These are phyloP conservation scores for Reticulascus tulasneorum DNA, from an alignment of 2,329 filamentous ascomycete species.

Conservation along the genomic window DNA sequence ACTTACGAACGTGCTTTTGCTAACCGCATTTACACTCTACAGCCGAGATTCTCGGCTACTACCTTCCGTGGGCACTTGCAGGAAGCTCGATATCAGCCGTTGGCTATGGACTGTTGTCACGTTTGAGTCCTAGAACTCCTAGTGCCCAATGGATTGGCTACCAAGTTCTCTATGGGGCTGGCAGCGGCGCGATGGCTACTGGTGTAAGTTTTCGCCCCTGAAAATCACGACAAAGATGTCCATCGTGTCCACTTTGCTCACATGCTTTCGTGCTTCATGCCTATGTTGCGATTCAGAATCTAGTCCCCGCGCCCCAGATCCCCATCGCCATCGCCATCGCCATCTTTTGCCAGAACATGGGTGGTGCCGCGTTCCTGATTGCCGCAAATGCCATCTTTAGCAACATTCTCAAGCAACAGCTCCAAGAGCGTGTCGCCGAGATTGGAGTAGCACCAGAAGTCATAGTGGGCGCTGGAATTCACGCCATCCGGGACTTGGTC, in stretches of 20 bases:
- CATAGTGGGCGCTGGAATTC: constrained; percentile 38
- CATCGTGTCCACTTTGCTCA: background rate
- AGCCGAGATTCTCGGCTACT: constrained; percentile 14
- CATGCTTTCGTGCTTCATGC: background rate
- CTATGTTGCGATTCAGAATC: constrained; percentile 9
- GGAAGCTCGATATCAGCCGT: constrained; percentile 11
- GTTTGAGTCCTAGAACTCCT: constrained; percentile 5
- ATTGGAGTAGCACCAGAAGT: constrained; percentile 6
- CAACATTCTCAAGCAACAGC: constrained; percentile 24
- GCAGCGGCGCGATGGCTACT: constrained; percentile 7
- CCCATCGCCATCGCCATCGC: constrained; percentile 10
- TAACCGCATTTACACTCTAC: background rate
- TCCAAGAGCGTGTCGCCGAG: constrained; percentile 13
- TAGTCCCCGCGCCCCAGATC: constrained; percentile 1
- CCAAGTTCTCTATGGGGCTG: constrained; percentile 15
- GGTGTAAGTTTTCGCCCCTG: constrained; percentile 11
- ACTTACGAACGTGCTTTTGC: background rate
- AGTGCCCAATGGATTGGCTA: constrained; percentile 14
- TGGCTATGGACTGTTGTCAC: constrained; percentile 13
- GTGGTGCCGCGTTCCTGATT: constrained; percentile 13
- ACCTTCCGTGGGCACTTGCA: constrained; percentile 12
- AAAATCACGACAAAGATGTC: constrained; percentile 20
- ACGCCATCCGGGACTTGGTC: constrained; percentile 29
- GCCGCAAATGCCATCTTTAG: constrained; percentile 19
- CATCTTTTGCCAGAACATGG: constrained; percentile 11